Conservation (phyloP, 495 filamentous ascomycete species). For the Podospora pseudoanserina region DNA sequence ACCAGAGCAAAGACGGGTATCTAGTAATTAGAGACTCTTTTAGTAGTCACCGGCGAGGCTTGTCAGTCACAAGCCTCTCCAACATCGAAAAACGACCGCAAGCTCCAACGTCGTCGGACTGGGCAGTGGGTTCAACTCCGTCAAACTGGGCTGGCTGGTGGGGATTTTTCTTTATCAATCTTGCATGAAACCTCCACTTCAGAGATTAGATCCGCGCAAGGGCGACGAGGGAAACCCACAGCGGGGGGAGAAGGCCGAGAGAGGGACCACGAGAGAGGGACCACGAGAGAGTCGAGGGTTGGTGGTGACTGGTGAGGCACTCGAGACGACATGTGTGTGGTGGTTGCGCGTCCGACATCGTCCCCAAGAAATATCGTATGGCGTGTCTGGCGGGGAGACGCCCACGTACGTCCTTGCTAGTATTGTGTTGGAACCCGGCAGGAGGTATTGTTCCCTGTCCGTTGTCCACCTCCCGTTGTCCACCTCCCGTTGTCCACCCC, state of each 20-base stretch:
- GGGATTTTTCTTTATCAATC: slow-evolving; percentile 18
- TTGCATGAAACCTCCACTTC: slow-evolving; percentile 9
- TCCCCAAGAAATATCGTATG: slow-evolving; percentile 4
- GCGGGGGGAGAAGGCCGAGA: slow-evolving; percentile 6
- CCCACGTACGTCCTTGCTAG: slow-evolving; percentile 9
- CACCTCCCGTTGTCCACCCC: not conserved
- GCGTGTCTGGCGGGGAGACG: not conserved
- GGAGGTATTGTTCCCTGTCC: slow-evolving; percentile 17
- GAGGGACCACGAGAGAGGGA: not conserved
- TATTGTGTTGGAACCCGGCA: slow-evolving; percentile 16
- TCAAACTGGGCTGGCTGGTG: slow-evolving; percentile 5
- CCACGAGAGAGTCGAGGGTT: not conserved
- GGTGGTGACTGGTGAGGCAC: not conserved
- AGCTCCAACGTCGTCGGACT: not conserved
- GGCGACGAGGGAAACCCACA: not conserved
- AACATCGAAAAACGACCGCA: not conserved
- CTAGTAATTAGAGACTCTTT: no score
- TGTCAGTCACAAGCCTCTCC: not conserved
- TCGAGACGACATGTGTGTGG: not conserved
- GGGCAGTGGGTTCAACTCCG: slow-evolving; percentile 1
- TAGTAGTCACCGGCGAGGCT: no score
- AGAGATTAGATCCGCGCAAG: slow-evolving; percentile 20
- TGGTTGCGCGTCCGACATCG: slow-evolving; percentile 12
- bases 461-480: slow-evolving; percentile 4
- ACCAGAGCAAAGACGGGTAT: not conserved